phyloP scores from a whole-genome alignment of 73 alveolate species.

The Tetrahymena thermophila region DNA sequence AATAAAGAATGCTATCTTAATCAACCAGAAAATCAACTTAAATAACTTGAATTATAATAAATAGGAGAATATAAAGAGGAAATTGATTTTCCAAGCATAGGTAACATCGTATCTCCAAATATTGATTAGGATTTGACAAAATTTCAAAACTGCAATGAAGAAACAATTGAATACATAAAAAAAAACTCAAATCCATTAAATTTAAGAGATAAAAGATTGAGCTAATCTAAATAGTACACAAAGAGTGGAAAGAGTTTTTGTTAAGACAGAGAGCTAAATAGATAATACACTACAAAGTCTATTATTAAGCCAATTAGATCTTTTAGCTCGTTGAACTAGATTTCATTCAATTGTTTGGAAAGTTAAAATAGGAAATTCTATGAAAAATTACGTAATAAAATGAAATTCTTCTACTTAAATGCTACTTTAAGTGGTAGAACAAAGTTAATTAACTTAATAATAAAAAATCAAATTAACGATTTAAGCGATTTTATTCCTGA shows the following conservation, averaged over 20 bases:
- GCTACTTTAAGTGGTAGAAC: background rate
- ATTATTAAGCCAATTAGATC: background rate
- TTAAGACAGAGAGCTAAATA: background rate
- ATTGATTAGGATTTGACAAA: background rate
- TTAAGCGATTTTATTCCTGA: background rate
- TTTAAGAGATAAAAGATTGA: background rate
- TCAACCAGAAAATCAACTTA: background rate
- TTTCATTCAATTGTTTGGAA: background rate
- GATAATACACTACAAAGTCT: background rate
- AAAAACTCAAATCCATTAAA: background rate
- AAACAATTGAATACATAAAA: background rate
- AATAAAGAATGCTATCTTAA: background rate
- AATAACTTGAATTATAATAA: background rate
- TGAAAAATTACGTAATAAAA: background rate
- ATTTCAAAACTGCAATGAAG: background rate
- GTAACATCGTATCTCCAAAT: background rate
- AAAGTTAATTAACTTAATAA: background rate
- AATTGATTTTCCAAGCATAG: background rate
- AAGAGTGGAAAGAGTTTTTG: background rate
- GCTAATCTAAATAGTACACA: background rate
- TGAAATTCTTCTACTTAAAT: background rate
- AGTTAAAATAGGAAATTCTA: background rate
- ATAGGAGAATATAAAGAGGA: background rate
- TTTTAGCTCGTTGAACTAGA: background rate
- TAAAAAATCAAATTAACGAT: background rate